Evolutionary conservation across 306 rosid species (phyloP).

Genomic region (Mimosa bimucronata): DNA sequence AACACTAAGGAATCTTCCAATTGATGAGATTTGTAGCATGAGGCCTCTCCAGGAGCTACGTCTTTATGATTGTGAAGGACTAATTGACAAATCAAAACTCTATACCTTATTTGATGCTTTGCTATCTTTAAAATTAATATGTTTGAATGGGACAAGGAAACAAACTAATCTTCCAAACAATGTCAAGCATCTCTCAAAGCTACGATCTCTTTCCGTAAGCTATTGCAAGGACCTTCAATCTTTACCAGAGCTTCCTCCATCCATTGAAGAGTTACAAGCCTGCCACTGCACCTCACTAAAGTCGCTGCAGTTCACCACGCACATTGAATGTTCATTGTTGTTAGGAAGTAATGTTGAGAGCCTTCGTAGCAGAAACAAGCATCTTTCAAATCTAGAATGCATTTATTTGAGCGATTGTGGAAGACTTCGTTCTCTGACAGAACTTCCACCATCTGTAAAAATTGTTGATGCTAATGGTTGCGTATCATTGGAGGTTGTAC

Average conservation of each 20-base stretch:
- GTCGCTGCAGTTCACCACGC: too few species aligned
- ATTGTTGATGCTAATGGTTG: neutral
- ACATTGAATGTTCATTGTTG: too few species aligned
- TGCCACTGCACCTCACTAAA: neutral
- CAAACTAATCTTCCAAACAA: conserved; percentile 9
- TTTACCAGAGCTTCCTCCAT: neutral
- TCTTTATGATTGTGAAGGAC: too few species aligned
- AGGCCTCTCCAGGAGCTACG: too few species aligned
- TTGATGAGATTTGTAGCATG: too few species aligned
- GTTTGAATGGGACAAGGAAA: neutral
- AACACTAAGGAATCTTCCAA: too few species aligned
- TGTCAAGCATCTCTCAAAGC: neutral
- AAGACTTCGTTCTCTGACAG: neutral
- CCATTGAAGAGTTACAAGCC: neutral
- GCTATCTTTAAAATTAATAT: neutral
- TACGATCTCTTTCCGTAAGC: neutral
- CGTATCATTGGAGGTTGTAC: neutral
- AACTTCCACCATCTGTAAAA: neutral
- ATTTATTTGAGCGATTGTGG: neutral
- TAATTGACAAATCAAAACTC: neutral
- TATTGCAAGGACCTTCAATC: neutral
- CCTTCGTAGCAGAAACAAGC: too few species aligned
- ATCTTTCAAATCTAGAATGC: neutral
- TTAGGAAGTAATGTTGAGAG: neutral
- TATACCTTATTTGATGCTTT: neutral